Conservation (phyloP, 2,329 filamentous ascomycete species). For the Aspergillus fumigatus region DNA sequence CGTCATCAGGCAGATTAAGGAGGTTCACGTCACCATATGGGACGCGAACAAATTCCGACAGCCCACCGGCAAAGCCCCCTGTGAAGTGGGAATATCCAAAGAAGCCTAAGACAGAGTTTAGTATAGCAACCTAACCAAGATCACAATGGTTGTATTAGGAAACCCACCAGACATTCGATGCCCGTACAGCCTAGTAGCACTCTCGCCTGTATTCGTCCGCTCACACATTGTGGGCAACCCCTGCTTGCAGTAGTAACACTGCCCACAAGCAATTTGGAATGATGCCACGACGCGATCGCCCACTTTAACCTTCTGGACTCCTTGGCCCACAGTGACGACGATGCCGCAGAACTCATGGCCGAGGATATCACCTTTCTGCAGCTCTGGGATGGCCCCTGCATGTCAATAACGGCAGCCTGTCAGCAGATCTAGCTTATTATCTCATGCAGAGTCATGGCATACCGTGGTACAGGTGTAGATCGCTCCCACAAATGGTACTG, state of each 20-base stretch:
- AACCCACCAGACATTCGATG: constrained; percentile 62
- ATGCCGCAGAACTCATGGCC: constrained; percentile 55
- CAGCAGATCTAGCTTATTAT: not conserved
- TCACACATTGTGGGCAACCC: constrained; percentile 80
- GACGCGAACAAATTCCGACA: constrained; percentile 81
- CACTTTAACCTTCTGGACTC: constrained; percentile 50
- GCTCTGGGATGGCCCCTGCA: constrained; percentile 49
- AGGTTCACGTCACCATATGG: constrained; percentile 78
- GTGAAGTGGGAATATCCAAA: constrained; percentile 73
- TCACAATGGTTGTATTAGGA: not conserved
- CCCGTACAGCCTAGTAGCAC: constrained; percentile 72
- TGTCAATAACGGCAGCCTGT: constrained; percentile 6
- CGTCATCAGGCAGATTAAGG: constrained; percentile 68
- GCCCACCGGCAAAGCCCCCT: constrained; percentile 80
- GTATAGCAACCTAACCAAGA: not conserved
- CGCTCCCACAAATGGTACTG: constrained; percentile 58
- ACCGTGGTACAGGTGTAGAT: constrained; percentile 51
- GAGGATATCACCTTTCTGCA: constrained; percentile 62
- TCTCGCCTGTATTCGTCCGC: constrained; percentile 69
- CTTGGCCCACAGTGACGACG: constrained; percentile 52
- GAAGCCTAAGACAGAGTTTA: constrained; percentile 42
- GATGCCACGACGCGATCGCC: constrained; percentile 74
- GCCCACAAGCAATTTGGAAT: constrained; percentile 70
- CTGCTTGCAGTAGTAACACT: constrained; percentile 73
- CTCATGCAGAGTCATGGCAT: not conserved